A percentile compares a stretch with the other conserved stretches of the same genome.
These are phyloP conservation scores for Populus trichocarpa DNA, from an alignment of 441 rosid species.

Conservation along the genomic window DNA sequence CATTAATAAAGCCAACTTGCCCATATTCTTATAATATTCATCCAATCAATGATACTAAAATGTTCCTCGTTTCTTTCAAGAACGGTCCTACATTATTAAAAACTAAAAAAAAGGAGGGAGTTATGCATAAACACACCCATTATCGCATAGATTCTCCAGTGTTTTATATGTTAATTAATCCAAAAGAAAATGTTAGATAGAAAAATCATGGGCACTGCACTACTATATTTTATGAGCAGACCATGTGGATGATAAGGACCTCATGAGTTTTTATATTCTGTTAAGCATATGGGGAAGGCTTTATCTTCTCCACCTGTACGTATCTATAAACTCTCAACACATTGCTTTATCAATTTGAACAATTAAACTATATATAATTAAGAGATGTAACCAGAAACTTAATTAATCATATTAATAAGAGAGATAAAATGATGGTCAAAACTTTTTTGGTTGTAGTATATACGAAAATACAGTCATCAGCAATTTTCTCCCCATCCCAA, in stretches of 20 bases:
- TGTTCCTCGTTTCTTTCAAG: not conserved
- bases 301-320: conserved; percentile 4
- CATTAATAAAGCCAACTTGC: not conserved
- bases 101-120: not conserved
- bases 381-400: not conserved
- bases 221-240: conserved; percentile 20
- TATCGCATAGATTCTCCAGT: conserved; percentile 31
- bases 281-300: conserved; percentile 13
- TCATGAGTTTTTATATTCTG: conserved; percentile 15
- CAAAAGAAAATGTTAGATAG: conserved; percentile 25
- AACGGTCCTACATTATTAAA: not conserved
- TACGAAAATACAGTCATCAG: too few relatives aligned
- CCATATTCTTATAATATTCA: not conserved
- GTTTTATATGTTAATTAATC: conserved; percentile 23
- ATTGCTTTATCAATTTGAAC: too few relatives aligned
- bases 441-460: too few relatives aligned
- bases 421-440: too few relatives aligned
- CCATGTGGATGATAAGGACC: conserved; percentile 38
- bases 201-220: conserved; percentile 23
- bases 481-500: too few relatives aligned
- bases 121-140: conserved; percentile 21
- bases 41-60: not conserved
- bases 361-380: too few relatives aligned
- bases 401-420: too few relatives aligned
- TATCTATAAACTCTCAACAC: too few relatives aligned